Conservation (phyloP, 2,329 filamentous ascomycete genomes). For the Calonectria honghensis region DNA sequence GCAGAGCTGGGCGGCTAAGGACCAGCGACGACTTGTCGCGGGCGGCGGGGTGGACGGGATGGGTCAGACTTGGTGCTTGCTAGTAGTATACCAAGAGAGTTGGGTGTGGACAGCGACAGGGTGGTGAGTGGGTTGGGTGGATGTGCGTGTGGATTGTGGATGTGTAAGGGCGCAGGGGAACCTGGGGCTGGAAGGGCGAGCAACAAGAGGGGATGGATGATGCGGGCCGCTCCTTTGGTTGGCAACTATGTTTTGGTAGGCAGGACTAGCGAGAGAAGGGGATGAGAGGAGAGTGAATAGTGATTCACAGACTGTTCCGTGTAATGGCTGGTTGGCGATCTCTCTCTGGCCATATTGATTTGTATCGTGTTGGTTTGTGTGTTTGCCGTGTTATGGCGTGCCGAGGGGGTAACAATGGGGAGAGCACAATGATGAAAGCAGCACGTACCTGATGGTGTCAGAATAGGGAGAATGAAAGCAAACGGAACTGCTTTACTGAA, state of each 20-base stretch:
- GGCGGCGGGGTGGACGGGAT: slow-evolving; percentile 34
- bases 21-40: slow-evolving; percentile 45
- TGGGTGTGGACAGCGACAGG: slow-evolving; percentile 23
- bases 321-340: background rate
- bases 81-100: slow-evolving; percentile 26
- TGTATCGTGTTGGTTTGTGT: slow-evolving; percentile 10
- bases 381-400: background rate
- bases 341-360: background rate
- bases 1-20: slow-evolving; percentile 52
- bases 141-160: slow-evolving; percentile 34
- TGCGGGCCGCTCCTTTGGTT: slow-evolving; percentile 39
- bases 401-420: background rate
- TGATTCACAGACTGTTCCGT: background rate
- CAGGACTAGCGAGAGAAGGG: slow-evolving; percentile 6
- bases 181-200: background rate
- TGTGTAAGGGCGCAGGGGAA: slow-evolving; percentile 24
- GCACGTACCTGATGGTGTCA: background rate
- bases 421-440: background rate
- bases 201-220: slow-evolving; percentile 20
- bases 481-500: background rate
- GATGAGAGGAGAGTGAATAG: background rate
- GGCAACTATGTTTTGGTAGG: slow-evolving; percentile 26
- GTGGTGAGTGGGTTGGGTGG: slow-evolving; percentile 26
- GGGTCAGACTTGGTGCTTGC: slow-evolving; percentile 25
- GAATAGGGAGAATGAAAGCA: background rate